A percentile compares a stretch with the other conserved stretches of the same genome.
These are phyloP conservation scores for Magnusiomyces ingens DNA, from an alignment of 1,139 yeast species.

Conservation along the genomic window DNA sequence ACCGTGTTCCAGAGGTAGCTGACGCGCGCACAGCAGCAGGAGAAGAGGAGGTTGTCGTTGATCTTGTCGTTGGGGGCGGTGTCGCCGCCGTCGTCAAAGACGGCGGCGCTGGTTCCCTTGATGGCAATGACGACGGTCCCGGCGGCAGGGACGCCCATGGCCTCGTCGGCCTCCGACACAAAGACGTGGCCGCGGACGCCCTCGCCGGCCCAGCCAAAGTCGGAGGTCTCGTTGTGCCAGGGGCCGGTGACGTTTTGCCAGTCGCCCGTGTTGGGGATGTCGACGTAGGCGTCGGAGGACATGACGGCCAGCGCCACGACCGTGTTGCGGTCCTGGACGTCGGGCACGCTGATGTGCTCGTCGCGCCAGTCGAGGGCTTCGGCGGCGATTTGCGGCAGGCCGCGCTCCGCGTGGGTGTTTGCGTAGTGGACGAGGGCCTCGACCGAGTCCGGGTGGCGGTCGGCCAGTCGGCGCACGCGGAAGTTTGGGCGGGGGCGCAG, in stretches of 20 bases:
- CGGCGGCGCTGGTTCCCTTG: conserved; percentile 92
- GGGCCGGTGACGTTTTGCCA: conserved; percentile 77
- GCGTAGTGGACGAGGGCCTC: conserved; percentile 63
- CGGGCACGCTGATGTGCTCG: conserved; percentile 50
- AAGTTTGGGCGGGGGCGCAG: neutral
- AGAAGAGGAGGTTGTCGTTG: conserved; percentile 82
- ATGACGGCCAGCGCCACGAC: conserved; percentile 71
- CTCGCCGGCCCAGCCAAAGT: conserved; percentile 78
- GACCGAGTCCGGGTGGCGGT: conserved; percentile 56
- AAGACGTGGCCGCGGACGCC: conserved; percentile 92
- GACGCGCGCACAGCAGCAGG: conserved; percentile 95
- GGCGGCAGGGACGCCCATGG: conserved; percentile 19
- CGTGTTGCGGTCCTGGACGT: conserved; percentile 66
- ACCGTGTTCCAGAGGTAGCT: conserved; percentile 92
- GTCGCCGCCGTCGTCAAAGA: conserved; percentile 66
- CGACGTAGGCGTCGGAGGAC: conserved; percentile 88
- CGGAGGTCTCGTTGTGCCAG: conserved; percentile 40
- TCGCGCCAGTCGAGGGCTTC: conserved; percentile 29
- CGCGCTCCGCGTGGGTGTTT: conserved; percentile 23
- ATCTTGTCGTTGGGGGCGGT: conserved; percentile 75
- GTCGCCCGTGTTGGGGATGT: conserved; percentile 68
- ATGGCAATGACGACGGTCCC: conserved; percentile 66
- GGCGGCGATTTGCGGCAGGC: conserved; percentile 15
- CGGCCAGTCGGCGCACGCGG: conserved; percentile 43
- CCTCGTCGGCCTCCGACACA: conserved; percentile 49